Evolutionary conservation across 2,329 filamentous ascomycete genomes (phyloP).

Genomic region (Beauveria asiatica): DNA sequence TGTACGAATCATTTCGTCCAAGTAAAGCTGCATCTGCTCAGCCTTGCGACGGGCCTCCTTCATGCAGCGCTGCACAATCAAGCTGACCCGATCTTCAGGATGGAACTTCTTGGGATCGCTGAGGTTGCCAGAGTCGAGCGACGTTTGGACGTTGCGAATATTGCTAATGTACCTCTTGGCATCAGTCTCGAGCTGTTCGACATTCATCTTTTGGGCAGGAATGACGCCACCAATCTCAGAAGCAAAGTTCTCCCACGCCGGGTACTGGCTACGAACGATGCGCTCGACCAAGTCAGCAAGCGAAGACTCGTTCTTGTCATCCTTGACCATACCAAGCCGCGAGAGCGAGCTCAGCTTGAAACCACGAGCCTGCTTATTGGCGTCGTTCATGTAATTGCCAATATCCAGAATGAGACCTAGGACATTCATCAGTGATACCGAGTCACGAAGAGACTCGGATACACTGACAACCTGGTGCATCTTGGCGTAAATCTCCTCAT

Average conservation of each 20-base stretch:
- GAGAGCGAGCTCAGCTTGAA: slow-evolving; percentile 97
- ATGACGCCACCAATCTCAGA: slow-evolving; percentile 78
- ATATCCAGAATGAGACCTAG: slow-evolving; percentile 94
- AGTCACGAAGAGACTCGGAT: slow-evolving; percentile 83
- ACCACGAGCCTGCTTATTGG: slow-evolving; percentile 93
- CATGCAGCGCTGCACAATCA: slow-evolving; percentile 88
- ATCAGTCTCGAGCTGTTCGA: slow-evolving; percentile 82
- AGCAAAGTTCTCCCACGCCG: slow-evolving; percentile 85
- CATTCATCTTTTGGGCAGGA: slow-evolving; percentile 79
- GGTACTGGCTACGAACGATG: slow-evolving; percentile 92
- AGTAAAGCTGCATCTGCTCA: slow-evolving; percentile 86
- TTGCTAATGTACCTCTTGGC: slow-evolving; percentile 91
- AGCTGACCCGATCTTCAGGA: slow-evolving; percentile 87
- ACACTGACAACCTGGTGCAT: slow-evolving; percentile 79
- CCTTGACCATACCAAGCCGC: slow-evolving; percentile 93
- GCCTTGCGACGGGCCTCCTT: slow-evolving; percentile 94
- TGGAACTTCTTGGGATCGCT: slow-evolving; percentile 98
- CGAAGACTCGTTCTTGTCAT: slow-evolving; percentile 96
- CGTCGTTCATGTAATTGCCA: slow-evolving; percentile 99
- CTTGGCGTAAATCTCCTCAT: slow-evolving; percentile 82
- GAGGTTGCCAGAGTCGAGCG: slow-evolving; percentile 85
- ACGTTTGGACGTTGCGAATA: slow-evolving; percentile 86
- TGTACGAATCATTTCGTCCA: slow-evolving; percentile 84
- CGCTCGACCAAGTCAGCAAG: slow-evolving; percentile 93
- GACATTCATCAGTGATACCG: slow-evolving; percentile 90